Evolutionary conservation across 2,329 filamentous ascomycete species (phyloP).

Genomic region (Paecilomyces sp.): DNA sequence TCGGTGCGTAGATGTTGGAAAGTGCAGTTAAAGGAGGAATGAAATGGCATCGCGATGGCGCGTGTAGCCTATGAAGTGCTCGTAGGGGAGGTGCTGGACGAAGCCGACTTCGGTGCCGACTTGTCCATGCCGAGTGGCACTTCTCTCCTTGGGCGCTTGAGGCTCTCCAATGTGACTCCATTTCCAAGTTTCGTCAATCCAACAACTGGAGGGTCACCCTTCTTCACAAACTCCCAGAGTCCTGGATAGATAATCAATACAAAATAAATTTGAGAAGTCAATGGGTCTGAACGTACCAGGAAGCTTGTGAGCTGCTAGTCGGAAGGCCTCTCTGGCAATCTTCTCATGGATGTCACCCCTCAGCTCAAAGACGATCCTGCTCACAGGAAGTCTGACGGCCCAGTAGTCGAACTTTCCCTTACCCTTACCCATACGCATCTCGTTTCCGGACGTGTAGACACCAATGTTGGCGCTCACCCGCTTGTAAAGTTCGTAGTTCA

Average conservation of each 20-base stretch:
- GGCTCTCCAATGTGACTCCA: constrained; percentile 71
- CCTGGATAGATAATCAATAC: constrained; percentile 17
- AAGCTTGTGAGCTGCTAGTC: constrained; percentile 88
- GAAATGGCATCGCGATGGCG: constrained; percentile 1
- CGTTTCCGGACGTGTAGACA: constrained; percentile 92
- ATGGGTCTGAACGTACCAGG: constrained; percentile 58
- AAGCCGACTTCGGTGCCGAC: constrained; percentile 23
- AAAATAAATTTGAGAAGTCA: neutral
- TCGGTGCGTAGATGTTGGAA: constrained; percentile 42
- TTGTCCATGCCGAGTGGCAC: constrained; percentile 40
- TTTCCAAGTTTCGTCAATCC: constrained; percentile 82
- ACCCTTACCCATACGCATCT: constrained; percentile 98
- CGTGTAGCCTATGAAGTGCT: constrained; percentile 22
- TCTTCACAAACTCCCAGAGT: constrained; percentile 85
- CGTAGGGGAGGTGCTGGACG: constrained; percentile 26
- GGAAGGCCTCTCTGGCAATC: constrained; percentile 86
- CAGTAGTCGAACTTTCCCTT: constrained; percentile 97
- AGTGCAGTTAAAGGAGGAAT: neutral
- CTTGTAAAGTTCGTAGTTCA: constrained; percentile 90
- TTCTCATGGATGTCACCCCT: constrained; percentile 92
- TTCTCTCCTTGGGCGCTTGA: constrained; percentile 72
- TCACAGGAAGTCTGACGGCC: constrained; percentile 83
- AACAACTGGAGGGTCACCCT: constrained; percentile 81
- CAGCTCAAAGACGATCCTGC: constrained; percentile 86
- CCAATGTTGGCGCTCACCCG: constrained; percentile 87